Base-by-base conservation (phyloP, 2,329 filamentous ascomycete genomes). In the Chaetomiaceae sp. region DNA sequence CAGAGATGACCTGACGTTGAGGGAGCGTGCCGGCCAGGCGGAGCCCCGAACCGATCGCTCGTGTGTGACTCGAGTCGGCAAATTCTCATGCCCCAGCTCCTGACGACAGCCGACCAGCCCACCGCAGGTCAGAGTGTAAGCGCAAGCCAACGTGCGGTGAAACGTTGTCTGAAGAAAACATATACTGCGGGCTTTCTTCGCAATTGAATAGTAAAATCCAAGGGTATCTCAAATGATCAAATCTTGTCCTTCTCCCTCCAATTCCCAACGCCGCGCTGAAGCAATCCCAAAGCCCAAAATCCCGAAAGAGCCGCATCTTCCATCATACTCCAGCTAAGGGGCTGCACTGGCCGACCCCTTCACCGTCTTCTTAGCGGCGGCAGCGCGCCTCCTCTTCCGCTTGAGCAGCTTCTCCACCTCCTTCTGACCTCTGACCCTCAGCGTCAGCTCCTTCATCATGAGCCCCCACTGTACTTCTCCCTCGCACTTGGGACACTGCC, bases 401-500 rank as follows among this genome's bases (percentile, higher is more conserved):
- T 81, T 87, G 59, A 89, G 74, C 21, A 96, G 61, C 58, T 82
- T 82, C 35, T 83, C 78, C 1, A 91, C 71, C 57, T 90, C 85
- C 51, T 86, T 85, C 48, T 76, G 68, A 0, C 86, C 90, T 20
- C 88, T 78, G 31, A 81, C 73, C 27, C 92, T 78, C 43, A 96
- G 69, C 44, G 79, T 93, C 59, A 95, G 68, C 64, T 95, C 91
- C 63, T 83, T 91, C 71, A 95, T 86, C 70, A 96, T 80, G 42
- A 86, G 79, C 0, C 76, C 73, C 92, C 92, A 97, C 44, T 74
- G 66, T 2, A 90, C 69, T 4, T 73, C 67, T 0, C 73, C 72
- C 1, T 74, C 68, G 63, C 92, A 97, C 17, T 70, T 70, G 0
- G 89, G 89, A 68, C 92, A 97, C 2, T 61, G 67, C 2, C 89